Base-by-base conservation (phyloP, 179 eudicot species). In the Sideroxylon spinosum region DNA sequence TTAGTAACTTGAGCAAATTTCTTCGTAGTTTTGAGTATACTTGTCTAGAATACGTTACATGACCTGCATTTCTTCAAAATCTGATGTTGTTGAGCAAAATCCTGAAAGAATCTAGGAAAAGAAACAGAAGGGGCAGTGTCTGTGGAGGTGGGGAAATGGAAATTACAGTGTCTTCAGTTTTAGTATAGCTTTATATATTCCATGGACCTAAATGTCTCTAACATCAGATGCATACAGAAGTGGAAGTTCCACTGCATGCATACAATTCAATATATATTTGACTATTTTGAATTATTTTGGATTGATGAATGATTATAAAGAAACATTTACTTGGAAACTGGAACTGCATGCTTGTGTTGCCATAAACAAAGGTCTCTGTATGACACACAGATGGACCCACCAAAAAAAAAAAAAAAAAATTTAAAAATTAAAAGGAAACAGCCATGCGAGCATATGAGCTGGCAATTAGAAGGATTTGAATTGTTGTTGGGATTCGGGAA, bases 1-100 rank as follows among this genome's bases (percentile, higher is more conserved):
- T 84, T 59, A 75, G 61, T 78, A 50, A 59, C 46, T 63, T 65
- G 46, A 9, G 44, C 6, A 0, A 25, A 16, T 26, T 63, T 44
- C 72, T 22, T 19, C 0, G 10, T 16, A 70, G 20, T 19, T 10
- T 17, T 28, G 20, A 6, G 1, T 17, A 3, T 16, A 20, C 14
- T 20, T 9, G 10, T 22, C 28, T 14, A 52, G 20, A 52, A 14
- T 26, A 50, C 44, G 26, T 71, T 71, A 71, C 17, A 4, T 50
- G 14, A 28, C 28, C 22, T 9, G 20, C 46, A 6, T 8, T 69
- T 3, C 32, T 49, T 71, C 56, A 46, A n/a, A 49, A 50, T 44
- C 13, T 48, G n/a, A 52, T 22, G 59, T 23, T 71, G 14, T 22
- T 50, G 37, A 69, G 73, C 26, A 10, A 52, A 23, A 71, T 13